Evolutionary conservation across 2,329 filamentous ascomycete species (phyloP).

Genomic region (Ambrosiella beaveri): DNA sequence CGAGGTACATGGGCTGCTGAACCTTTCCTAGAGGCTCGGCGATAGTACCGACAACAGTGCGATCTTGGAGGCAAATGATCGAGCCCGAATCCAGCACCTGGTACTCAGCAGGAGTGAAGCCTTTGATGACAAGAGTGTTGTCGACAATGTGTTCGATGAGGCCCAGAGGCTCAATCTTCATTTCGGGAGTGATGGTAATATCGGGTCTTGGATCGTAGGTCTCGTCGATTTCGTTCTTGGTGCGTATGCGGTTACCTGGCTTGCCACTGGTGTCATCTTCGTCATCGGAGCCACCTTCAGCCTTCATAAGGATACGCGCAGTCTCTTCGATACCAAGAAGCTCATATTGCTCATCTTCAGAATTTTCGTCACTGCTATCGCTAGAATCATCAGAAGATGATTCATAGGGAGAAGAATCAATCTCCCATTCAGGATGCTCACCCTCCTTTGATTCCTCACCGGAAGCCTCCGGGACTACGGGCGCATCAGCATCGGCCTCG

Average conservation of each 20-base stretch:
- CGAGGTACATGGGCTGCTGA: conserved; percentile 68
- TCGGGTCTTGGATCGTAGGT: conserved; percentile 56
- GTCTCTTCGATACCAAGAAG: conserved; percentile 68
- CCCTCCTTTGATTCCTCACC: conserved; percentile 7
- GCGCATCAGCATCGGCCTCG: background rate
- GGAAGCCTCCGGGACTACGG: background rate
- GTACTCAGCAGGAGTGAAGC: conserved; percentile 61
- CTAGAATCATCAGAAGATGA: conserved; percentile 46
- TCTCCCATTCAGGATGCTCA: conserved; percentile 64
- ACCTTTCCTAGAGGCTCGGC: conserved; percentile 75
- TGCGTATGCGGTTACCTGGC: conserved; percentile 39
- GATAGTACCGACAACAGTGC: conserved; percentile 64
- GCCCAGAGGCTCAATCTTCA: conserved; percentile 61
- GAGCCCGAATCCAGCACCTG: conserved; percentile 73
- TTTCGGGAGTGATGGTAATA: conserved; percentile 58
- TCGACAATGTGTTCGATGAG: conserved; percentile 61
- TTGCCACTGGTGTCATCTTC: conserved; percentile 31
- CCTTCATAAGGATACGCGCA: conserved; percentile 69
- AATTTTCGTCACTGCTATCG: conserved; percentile 41
- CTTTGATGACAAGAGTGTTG: conserved; percentile 61
- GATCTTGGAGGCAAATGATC: conserved; percentile 60
- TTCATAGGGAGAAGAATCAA: conserved; percentile 59
- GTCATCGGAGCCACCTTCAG: conserved; percentile 63
- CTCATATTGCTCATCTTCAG: conserved; percentile 46
- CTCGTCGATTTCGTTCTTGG: conserved; percentile 61